These are phyloP conservation scores for Apocynum venetum DNA, from an alignment of 257 asterid genomes.

Conservation along the genomic window DNA sequence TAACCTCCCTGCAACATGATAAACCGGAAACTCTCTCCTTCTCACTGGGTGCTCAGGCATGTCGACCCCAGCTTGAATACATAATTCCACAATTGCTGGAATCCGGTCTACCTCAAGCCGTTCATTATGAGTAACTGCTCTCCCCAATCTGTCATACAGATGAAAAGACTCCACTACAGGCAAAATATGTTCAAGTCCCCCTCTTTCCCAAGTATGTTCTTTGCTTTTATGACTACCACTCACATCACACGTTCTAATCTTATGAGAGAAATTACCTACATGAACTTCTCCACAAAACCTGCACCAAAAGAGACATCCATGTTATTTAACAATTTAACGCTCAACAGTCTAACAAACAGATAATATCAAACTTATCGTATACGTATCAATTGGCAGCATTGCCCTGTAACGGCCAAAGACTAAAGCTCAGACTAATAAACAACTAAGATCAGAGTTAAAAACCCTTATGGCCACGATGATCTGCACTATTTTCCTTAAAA, in stretches of 20 bases:
- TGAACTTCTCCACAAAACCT: constrained; percentile 68
- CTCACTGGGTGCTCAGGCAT: constrained; percentile 57
- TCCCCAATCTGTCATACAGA: constrained; percentile 63
- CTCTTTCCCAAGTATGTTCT: constrained; percentile 62
- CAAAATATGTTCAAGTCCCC: constrained; percentile 45
- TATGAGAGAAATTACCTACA: constrained; percentile 61
- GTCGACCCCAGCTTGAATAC: constrained; percentile 80
- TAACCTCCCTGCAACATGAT: constrained; percentile 59
- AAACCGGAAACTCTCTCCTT: constrained; percentile 54
- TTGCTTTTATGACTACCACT: constrained; percentile 44
- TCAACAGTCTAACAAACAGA: not conserved
- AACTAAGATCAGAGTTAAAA: not conserved
- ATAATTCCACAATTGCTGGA: constrained; percentile 65
- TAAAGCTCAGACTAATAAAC: not conserved
- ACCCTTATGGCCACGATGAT: not conserved
- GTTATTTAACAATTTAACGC: not conserved
- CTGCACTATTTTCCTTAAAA: not conserved
- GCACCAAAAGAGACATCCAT: constrained; percentile 13
- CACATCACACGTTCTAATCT: constrained; percentile 55
- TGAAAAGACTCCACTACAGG: constrained; percentile 62
- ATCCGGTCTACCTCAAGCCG: constrained; percentile 62
- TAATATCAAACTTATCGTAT: not conserved
- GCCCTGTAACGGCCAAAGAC: not conserved
- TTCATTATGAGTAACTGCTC: constrained; percentile 70
- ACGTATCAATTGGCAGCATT: not conserved